Evolutionary conservation across 2,329 filamentous ascomycete genomes (phyloP).

Genomic region (Xylariomycetidae sp.): DNA sequence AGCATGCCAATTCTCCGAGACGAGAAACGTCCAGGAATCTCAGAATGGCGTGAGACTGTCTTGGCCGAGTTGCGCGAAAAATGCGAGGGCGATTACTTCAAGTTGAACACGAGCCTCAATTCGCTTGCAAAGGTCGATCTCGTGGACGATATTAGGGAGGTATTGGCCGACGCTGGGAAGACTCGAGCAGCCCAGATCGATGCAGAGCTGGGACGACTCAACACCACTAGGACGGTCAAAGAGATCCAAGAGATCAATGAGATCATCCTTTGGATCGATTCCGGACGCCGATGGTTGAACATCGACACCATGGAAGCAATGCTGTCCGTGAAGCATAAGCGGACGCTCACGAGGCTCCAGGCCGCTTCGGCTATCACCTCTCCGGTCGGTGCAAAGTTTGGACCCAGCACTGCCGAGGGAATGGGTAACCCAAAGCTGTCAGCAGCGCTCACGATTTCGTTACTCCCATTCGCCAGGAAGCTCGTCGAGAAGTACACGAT

Average conservation of each 20-base stretch:
- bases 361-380: not conserved
- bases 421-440: slow-evolving; percentile 5
- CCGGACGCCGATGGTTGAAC: slow-evolving; percentile 18
- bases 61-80: slow-evolving; percentile 20
- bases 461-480: slow-evolving; percentile 24
- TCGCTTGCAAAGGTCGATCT: slow-evolving; percentile 28
- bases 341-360: not conserved
- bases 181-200: slow-evolving; percentile 26
- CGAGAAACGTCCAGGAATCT: slow-evolving; percentile 17
- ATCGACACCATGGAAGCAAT: slow-evolving; percentile 22
- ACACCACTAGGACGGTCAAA: slow-evolving; percentile 24
- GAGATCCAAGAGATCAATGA: slow-evolving; percentile 33
- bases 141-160: slow-evolving; percentile 27
- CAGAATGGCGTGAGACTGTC: slow-evolving; percentile 28
- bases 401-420: slow-evolving; percentile 1
- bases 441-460: slow-evolving; percentile 18
- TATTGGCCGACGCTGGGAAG: slow-evolving; percentile 25
- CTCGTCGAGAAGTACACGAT: slow-evolving; percentile 24
- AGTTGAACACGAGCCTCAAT: slow-evolving; percentile 24
- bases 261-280: slow-evolving; percentile 30
- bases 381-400: slow-evolving; percentile 10
- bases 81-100: slow-evolving; percentile 26
- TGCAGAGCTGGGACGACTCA: slow-evolving; percentile 26
- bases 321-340: slow-evolving; percentile 22
- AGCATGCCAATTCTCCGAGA: slow-evolving; percentile 26